These are phyloP conservation scores for Dactylellina haptotyla DNA, from an alignment of 2,329 filamentous ascomycete genomes.

Conservation along the genomic window DNA sequence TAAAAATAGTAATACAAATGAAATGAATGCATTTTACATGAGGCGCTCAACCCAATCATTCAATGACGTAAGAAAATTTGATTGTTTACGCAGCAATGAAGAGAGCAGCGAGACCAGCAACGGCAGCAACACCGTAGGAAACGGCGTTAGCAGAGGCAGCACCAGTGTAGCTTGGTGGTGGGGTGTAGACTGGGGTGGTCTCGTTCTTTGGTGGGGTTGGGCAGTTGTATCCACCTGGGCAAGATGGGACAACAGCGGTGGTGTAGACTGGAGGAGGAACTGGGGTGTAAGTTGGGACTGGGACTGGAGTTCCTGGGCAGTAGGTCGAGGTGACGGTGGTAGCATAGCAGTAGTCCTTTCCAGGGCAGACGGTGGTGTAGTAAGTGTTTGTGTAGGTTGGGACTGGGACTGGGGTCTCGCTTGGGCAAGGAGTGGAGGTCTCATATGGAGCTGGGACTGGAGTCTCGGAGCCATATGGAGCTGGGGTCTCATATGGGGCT, in stretches of 20 bases:
- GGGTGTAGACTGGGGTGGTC: slow-evolving; percentile 38
- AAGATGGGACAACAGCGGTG: slow-evolving; percentile 12
- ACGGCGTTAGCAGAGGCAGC: slow-evolving; percentile 50
- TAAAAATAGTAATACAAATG: slow-evolving; percentile 55
- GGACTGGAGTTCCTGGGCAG: slow-evolving; percentile 22
- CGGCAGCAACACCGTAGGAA: slow-evolving; percentile 51
- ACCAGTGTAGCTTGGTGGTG: slow-evolving; percentile 54
- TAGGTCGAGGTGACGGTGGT: slow-evolving; percentile 49
- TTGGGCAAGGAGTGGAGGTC: slow-evolving; percentile 20
- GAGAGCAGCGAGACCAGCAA: slow-evolving; percentile 52
- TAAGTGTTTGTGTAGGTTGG: slow-evolving; percentile 45
- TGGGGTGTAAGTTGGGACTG: neutral
- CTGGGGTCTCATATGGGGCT: slow-evolving; percentile 19
- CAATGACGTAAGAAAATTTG: slow-evolving; percentile 51
- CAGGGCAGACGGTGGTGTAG: slow-evolving; percentile 52
- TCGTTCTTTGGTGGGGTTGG: slow-evolving; percentile 28
- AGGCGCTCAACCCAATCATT: slow-evolving; percentile 52
- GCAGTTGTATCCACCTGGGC: slow-evolving; percentile 1
- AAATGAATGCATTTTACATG: slow-evolving; percentile 54
- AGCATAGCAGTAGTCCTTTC: slow-evolving; percentile 49
- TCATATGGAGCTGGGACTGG: slow-evolving; percentile 26
- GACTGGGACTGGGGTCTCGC: too few species aligned
- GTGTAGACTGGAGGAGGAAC: neutral
- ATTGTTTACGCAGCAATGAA: slow-evolving; percentile 54
- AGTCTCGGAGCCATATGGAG: neutral